These are phyloP conservation scores for Metschnikowia peoriensis DNA, from an alignment of 805 yeast genomes.

Conservation along the genomic window DNA sequence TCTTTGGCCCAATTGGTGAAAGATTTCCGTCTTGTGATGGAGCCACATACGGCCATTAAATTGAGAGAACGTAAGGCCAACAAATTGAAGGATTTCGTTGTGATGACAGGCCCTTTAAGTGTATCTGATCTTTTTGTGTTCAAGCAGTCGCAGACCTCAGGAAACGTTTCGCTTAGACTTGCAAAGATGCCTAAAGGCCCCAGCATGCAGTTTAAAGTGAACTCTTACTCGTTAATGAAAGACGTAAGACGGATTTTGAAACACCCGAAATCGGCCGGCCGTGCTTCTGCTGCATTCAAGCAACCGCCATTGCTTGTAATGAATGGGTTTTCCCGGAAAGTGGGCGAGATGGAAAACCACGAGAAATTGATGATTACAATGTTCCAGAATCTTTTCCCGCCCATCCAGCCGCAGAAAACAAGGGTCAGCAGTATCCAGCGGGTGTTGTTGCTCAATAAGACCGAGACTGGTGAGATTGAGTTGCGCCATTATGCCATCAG, in stretches of 20 bases:
- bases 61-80: conserved; percentile 84
- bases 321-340: conserved; percentile 74
- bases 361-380: conserved; percentile 84
- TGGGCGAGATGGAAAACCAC: conserved; percentile 59
- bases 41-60: conserved; percentile 92
- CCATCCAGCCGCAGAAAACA: conserved; percentile 82
- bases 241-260: conserved; percentile 71
- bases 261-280: conserved; percentile 75
- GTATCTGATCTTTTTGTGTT: conserved; percentile 86
- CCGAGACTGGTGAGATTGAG: conserved; percentile 72
- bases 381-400: conserved; percentile 95
- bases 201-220: conserved; percentile 77
- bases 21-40: conserved; percentile 89
- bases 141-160: conserved; percentile 74
- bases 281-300: conserved; percentile 58
- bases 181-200: conserved; percentile 95
- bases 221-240: conserved; percentile 73
- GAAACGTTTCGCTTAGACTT: conserved; percentile 77
- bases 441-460: conserved; percentile 79
- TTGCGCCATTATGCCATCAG: conserved; percentile 87
- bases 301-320: conserved; percentile 89
- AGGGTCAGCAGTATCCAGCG: conserved; percentile 73
- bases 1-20: conserved; percentile 79
- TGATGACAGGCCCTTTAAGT: conserved; percentile 97
- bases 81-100: conserved; percentile 87